Conservation (phyloP, 169 alveolate species). For the Cyclospora cayetanensis region DNA sequence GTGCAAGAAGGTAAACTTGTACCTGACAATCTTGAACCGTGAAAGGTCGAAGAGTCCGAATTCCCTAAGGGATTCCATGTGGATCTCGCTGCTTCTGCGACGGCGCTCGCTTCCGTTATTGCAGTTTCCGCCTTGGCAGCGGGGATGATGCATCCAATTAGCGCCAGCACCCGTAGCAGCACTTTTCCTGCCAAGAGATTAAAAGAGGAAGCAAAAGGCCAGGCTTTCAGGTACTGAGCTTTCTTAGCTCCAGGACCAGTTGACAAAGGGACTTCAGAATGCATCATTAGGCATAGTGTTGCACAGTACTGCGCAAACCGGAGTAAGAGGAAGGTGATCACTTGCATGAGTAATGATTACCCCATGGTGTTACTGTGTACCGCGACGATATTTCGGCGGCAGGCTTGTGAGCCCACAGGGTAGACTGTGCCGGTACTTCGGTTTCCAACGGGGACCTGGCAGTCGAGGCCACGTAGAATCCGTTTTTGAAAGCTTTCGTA, state of each 20-base stretch:
- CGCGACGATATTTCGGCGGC: conserved; percentile 3
- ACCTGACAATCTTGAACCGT: conserved; percentile 29
- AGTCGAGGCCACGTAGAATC: neutral
- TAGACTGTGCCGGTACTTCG: neutral
- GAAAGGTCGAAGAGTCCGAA: neutral
- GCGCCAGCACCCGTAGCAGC: conserved; percentile 23
- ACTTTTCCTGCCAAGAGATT: neutral
- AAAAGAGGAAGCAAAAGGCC: neutral
- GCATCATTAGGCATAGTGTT: too few species aligned
- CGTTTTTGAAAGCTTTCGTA: neutral
- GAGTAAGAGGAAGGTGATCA: neutral
- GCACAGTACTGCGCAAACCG: neutral
- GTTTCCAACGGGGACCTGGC: neutral
- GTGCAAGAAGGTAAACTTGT: neutral
- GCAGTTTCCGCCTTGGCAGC: neutral
- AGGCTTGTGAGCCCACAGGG: conserved; percentile 2
- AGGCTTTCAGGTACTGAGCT: neutral
- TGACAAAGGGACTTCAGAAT: too few species aligned
- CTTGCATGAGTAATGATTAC: neutral
- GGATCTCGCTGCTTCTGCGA: neutral
- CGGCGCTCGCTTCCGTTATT: neutral
- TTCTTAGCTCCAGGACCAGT: too few species aligned
- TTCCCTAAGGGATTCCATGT: neutral
- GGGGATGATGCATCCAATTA: conserved; percentile 13
- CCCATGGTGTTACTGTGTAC: conserved; percentile 27